Evolutionary conservation across 441 rosid genomes (phyloP).

Genomic region (Euphorbia schlechtendalii): DNA sequence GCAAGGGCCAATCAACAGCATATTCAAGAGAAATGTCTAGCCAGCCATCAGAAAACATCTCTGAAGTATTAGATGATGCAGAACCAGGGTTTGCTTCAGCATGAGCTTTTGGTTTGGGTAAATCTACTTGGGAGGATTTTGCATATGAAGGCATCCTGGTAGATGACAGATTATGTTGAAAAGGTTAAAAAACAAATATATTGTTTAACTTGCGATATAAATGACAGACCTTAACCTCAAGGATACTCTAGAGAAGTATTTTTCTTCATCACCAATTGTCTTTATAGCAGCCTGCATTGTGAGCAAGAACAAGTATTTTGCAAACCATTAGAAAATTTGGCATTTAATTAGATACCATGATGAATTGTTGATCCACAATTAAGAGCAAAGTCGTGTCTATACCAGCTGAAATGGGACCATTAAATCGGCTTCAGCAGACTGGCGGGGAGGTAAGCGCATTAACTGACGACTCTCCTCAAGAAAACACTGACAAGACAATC

Average conservation of each 20-base stretch:
- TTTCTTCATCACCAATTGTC: constrained; percentile 90
- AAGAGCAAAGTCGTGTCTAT: constrained; percentile 17
- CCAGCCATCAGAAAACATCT: constrained; percentile 79
- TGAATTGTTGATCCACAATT: constrained; percentile 10
- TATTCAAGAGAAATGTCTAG: constrained; percentile 90
- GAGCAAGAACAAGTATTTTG: constrained; percentile 20
- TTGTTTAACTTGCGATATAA: constrained; percentile 6
- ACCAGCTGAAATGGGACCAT: constrained; percentile 95
- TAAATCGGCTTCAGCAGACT: constrained; percentile 96
- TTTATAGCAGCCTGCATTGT: constrained; percentile 81
- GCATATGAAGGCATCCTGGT: constrained; percentile 82
- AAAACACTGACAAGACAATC: constrained; percentile 59
- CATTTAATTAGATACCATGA: constrained; percentile 10
- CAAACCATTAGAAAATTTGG: constrained; percentile 2
- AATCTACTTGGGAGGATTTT: constrained; percentile 61
- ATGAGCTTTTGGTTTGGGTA: constrained; percentile 44
- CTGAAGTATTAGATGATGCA: constrained; percentile 40
- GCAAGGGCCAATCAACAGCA: constrained; percentile 94
- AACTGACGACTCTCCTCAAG: constrained; percentile 93
- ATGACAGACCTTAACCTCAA: constrained; percentile 51
- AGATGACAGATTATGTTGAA: constrained; percentile 9
- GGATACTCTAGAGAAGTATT: constrained; percentile 75
- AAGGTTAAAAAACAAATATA: neutral
- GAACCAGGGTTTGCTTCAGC: constrained; percentile 37
- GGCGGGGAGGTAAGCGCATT: constrained; percentile 98